Base-by-base conservation (phyloP, 2,329 filamentous ascomycete species). In the Endocalyx cinctus region DNA sequence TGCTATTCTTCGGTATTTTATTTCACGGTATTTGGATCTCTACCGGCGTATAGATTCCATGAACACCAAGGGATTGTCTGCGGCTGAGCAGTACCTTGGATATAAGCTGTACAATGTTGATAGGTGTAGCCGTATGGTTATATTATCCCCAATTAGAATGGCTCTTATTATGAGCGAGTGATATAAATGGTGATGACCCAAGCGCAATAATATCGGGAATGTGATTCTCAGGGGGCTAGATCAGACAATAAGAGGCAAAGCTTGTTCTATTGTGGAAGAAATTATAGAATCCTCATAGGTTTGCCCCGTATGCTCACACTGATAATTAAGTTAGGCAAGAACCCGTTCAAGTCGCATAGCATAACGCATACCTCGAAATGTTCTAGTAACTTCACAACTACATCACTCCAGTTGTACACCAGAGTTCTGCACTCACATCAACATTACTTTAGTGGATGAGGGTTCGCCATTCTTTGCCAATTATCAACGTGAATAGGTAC, bases 341-440 rank as follows among this genome's bases (percentile, higher is more conserved):
- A 57, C 52, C 55, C 57, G 54, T 38, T 42, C 43, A 35, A 52
- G 41, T 49, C 51, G 43, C 50, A 57, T 50, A 43, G 39, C 48
- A 41, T 37, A n/a, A n/a, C n/a, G n/a, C n/a, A 47, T 46, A 45
- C 45, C 43, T 51, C 45, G 43, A 38, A 37, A 39, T 51, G 43
- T 48, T 48, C 30, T 38, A 39, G 40, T 45, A 36, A 38, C 42
- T 42, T 41, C 38, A 31, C 11, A 39, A 28, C 46, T 42, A 51
- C 45, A 47, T 47, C 48, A 41, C 35, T 42, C 31, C 32, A 8
- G 20, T 32, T 18, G 38, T n/a, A n/a, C n/a, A n/a, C n/a, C n/a
- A n/a, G n/a, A n/a, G n/a, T n/a, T n/a, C n/a, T n/a, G n/a, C n/a
- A n/a, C n/a, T n/a, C n/a, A n/a, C n/a, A n/a, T n/a, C n/a, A n/a